phyloP scores from a whole-genome alignment of 2,329 filamentous ascomycete genomes.

The Xylariales sp. region DNA sequence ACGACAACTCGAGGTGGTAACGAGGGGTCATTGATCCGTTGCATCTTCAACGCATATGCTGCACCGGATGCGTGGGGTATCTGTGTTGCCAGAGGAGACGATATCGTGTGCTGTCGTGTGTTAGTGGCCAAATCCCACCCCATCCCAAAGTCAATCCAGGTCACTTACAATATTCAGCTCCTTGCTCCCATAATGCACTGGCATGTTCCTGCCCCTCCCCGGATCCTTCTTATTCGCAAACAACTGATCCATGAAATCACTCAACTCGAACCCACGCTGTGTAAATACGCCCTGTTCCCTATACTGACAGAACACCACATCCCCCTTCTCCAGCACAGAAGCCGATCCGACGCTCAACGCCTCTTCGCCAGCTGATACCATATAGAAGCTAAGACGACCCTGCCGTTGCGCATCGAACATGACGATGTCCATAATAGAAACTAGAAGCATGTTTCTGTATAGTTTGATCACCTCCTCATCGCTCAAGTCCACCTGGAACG shows the following conservation, averaged over 20 bases:
- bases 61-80: constrained; percentile 84
- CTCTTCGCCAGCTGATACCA: constrained; percentile 93
- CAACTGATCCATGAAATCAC: constrained; percentile 92
- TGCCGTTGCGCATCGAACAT: constrained; percentile 98
- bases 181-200: constrained; percentile 86
- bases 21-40: constrained; percentile 67
- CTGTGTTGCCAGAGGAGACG: constrained; percentile 81
- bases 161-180: constrained; percentile 73
- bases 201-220: constrained; percentile 89
- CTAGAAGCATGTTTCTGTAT: constrained; percentile 61
- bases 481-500: constrained; percentile 62
- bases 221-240: constrained; percentile 81
- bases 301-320: constrained; percentile 93
- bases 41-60: constrained; percentile 82
- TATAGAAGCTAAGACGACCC: constrained; percentile 92
- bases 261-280: constrained; percentile 79
- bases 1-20: constrained; percentile 64
- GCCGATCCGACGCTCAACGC: constrained; percentile 88
- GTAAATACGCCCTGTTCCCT: constrained; percentile 88
- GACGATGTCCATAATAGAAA: constrained; percentile 88
- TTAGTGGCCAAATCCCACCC: constrained; percentile 8
- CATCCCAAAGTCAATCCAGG: background rate
- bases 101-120: constrained; percentile 68
- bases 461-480: constrained; percentile 57
- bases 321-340: constrained; percentile 73